Percentiles rank a stretch among this genome's conserved stretches.
Evolutionary conservation across 805 yeast genomes (phyloP).

Genomic region (Wickerhamiella azymoides): DNA sequence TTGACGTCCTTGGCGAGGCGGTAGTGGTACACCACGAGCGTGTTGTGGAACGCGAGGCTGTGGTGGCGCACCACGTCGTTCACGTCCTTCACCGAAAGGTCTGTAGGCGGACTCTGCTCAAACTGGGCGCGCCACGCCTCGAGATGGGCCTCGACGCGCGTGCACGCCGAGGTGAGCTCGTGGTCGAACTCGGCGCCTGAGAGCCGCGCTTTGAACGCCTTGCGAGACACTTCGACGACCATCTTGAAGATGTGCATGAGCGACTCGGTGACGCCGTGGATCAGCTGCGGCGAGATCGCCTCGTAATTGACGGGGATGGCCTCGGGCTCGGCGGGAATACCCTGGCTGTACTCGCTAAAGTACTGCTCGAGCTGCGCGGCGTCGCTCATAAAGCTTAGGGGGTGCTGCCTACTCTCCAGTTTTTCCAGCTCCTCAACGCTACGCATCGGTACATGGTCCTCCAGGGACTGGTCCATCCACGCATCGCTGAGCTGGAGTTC

Average conservation of each 20-base stretch:
- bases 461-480: constrained; percentile 20
- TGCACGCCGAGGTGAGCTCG: constrained; percentile 13
- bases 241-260: constrained; percentile 58
- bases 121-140: constrained; percentile 64
- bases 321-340: neutral
- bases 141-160: constrained; percentile 37
- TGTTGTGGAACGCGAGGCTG: constrained; percentile 63
- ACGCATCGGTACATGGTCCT: constrained; percentile 15
- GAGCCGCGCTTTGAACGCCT: constrained; percentile 38
- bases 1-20: constrained; percentile 44
- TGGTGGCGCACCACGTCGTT: constrained; percentile 71
- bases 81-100: constrained; percentile 15
- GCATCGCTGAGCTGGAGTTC: constrained; percentile 9
- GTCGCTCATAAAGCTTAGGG: constrained; percentile 18
- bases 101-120: constrained; percentile 16
- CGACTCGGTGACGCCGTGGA: constrained; percentile 77
- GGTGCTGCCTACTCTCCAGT: constrained; percentile 10
- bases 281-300: constrained; percentile 50
- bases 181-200: constrained; percentile 11
- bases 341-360: constrained; percentile 15
- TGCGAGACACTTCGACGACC: constrained; percentile 51
- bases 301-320: constrained; percentile 10
- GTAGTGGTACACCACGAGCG: constrained; percentile 55
- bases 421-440: constrained; percentile 8
- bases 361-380: constrained; percentile 18